These are phyloP conservation scores for Claviceps citrina DNA, from an alignment of 2,329 filamentous ascomycete genomes.

Conservation along the genomic window DNA sequence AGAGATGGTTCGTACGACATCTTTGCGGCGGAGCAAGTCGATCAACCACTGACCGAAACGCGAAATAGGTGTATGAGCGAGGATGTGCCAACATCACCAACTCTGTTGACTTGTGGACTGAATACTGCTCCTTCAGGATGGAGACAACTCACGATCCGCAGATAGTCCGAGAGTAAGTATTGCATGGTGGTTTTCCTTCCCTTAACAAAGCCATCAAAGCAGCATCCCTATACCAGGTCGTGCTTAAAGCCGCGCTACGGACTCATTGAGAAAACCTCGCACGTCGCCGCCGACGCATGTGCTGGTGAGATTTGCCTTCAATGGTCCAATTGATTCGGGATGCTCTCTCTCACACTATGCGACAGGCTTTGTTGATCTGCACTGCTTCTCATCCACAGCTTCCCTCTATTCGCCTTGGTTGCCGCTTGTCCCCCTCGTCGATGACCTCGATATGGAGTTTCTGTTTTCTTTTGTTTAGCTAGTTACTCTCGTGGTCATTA, in stretches of 20 bases:
- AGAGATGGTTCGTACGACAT: slow-evolving; percentile 59
- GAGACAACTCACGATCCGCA: slow-evolving; percentile 91
- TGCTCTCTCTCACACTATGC: slow-evolving; percentile 50
- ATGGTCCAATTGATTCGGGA: slow-evolving; percentile 40
- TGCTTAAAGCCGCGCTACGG: slow-evolving; percentile 22
- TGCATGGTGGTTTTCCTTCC: slow-evolving; percentile 47
- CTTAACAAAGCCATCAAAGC: slow-evolving; percentile 40
- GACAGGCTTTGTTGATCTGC: slow-evolving; percentile 42
- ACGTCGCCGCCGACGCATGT: slow-evolving; percentile 23
- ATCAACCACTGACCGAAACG: not conserved
- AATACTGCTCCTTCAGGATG: slow-evolving; percentile 96
- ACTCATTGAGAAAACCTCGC: slow-evolving; percentile 16
- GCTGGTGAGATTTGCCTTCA: slow-evolving; percentile 60
- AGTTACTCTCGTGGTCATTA: slow-evolving; percentile 35
- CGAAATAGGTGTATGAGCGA: slow-evolving; percentile 69
- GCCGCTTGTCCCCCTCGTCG: slow-evolving; percentile 20
- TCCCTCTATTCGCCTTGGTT: slow-evolving; percentile 16
- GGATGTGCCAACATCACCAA: slow-evolving; percentile 84
- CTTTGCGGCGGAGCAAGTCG: not conserved
- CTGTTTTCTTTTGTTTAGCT: slow-evolving; percentile 32
- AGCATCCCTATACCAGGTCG: slow-evolving; percentile 23
- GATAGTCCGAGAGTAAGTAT: slow-evolving; percentile 99
- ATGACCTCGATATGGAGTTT: slow-evolving; percentile 10
- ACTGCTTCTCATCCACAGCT: slow-evolving; percentile 23
- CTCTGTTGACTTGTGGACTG: slow-evolving; percentile 92